Evolutionary conservation across 306 rosid species (phyloP), one percentile per base, ranked within the genome.

Genomic region (Datisca glomerata): DNA sequence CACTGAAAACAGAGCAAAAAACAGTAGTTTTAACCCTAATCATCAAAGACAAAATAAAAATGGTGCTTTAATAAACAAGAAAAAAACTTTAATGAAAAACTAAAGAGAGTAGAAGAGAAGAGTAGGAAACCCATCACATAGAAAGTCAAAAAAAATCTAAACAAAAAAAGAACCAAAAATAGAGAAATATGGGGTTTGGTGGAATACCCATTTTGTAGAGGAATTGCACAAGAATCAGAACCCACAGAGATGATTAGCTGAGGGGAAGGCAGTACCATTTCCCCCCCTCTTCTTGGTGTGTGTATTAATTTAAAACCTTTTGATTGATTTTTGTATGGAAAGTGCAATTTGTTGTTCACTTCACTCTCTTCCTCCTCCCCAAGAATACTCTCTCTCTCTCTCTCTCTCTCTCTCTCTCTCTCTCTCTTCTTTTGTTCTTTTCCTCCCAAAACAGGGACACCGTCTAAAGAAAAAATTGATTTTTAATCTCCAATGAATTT

Each of bases 401-500:
- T 8, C 40, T 47, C 37, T 39, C 21, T 35, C 41, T 41, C 64
- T 32, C 38, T 23, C 40, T 39, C 52, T 37, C 28, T 46, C 55
- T 49, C 35, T 49, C 44, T 19, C 21, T 60, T 21, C 10, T 21
- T 48, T n/a, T 8, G 0, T 12, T 32, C 21, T 21, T 20, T 20
- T 41, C 21, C 33, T 13, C 19, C 34, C 35, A 12, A 22, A 24
- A 60, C 56, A 58, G 60, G 68, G 65, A n/a, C n/a, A n/a, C n/a
- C 42, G 51, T 60, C 53, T 55, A 47, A 60, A 40, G 41, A 43
- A 45, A n/a, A n/a, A 59, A 55, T 67, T 27, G 42, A 51, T 36
- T 59, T 63, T 56, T 66, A 60, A 74, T 64, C 78, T 80, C 96
- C 97, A 68, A 69, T 55, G 77, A 74, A 55, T 62, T 54, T 57